A percentile compares a stretch with the other conserved stretches of the same genome.
Evolutionary conservation across 148 eudicot genomes (phyloP).

Genomic region (Chenopodium quinoa): DNA sequence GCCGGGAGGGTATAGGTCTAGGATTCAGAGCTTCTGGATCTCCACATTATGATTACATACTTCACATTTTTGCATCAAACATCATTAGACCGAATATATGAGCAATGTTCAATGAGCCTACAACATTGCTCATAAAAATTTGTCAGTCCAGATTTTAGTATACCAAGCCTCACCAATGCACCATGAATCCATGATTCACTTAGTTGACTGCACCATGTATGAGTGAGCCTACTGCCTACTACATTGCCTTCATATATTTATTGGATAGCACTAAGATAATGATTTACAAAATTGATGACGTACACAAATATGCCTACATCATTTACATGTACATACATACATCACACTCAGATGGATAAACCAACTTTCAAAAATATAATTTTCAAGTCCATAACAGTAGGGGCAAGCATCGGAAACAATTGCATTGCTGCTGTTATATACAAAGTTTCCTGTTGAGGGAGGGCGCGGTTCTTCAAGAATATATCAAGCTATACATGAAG

Average conservation of each 20-base stretch:
- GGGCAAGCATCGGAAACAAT: constrained; percentile 15
- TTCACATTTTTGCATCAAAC: too few relatives aligned
- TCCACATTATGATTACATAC: background rate
- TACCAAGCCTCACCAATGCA: background rate
- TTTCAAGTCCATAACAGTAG: constrained; percentile 14
- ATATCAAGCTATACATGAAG: constrained; percentile 16
- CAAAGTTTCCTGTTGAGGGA: constrained; percentile 18
- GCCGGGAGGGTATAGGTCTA: background rate
- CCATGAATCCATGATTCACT: background rate
- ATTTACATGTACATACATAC: constrained; percentile 25
- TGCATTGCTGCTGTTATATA: constrained; percentile 32
- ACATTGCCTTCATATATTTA: background rate
- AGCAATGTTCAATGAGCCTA: too few relatives aligned
- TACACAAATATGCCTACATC: constrained; percentile 24
- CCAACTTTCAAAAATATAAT: constrained; percentile 15
- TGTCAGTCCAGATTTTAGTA: background rate
- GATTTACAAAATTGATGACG: constrained; percentile 28
- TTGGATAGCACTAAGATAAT: constrained; percentile 8
- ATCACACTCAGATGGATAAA: constrained; percentile 16
- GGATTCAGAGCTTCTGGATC: background rate
- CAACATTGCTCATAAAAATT: too few relatives aligned
- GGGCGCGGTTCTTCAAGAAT: constrained; percentile 23
- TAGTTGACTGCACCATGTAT: background rate
- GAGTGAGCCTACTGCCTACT: background rate
- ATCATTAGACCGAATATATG: too few relatives aligned